Percentiles rank a stretch among this genome's conserved stretches.
Conservation (phyloP, 2,329 filamentous ascomycete species). For the Fusarium sp. region DNA sequence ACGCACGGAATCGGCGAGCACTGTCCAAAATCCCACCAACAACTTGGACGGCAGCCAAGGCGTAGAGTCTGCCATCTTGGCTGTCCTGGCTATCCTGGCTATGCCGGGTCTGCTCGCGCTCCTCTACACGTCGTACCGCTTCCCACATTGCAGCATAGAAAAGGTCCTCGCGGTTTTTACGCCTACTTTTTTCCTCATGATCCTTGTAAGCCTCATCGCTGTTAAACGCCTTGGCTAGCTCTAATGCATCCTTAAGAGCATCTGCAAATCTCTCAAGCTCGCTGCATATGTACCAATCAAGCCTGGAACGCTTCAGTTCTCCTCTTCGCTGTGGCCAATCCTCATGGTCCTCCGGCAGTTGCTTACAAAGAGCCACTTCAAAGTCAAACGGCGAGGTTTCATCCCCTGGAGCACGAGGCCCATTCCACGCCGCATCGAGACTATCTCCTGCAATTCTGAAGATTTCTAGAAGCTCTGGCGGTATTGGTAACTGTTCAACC, state of each 20-base stretch:
- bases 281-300: accelerated
- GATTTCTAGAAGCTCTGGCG: accelerated
- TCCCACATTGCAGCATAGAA: too few species aligned
- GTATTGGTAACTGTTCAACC: neutral
- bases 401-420: neutral
- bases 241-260: neutral
- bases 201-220: neutral
- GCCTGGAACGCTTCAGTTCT: neutral
- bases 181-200: neutral
- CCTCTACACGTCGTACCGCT: too few species aligned
- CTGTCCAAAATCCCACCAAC: neutral
- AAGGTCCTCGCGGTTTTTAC: accelerated
- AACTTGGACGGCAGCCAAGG: neutral
- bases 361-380: neutral
- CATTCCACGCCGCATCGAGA: neutral
- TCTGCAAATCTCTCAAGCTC: neutral
- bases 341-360: neutral
- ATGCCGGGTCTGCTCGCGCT: accelerated
- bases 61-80: too few species aligned
- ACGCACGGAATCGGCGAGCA: neutral
- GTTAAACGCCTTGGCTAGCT: neutral
- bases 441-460: neutral
- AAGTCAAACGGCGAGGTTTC: neutral
- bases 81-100: too few species aligned
- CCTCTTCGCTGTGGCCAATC: neutral